Evolutionary conservation across 139 green algal genomes (phyloP), one percentile per base, ranked within the genome.

Genomic region (Volvox reticuliferus): DNA sequence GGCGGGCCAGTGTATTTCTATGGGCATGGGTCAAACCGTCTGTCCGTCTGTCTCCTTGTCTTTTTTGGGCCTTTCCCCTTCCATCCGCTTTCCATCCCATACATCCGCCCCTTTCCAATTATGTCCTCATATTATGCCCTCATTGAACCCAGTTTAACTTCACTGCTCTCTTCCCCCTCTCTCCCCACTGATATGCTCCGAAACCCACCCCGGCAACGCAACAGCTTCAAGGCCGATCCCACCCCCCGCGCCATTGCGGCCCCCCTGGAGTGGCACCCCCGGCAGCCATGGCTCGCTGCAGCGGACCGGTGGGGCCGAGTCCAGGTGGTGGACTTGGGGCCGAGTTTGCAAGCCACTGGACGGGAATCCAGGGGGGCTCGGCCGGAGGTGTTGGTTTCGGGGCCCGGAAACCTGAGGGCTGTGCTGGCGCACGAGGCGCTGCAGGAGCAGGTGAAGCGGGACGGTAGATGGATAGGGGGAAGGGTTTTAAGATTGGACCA

Each of bases 391-490:
- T 32, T 83, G 71, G 19, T 2, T 50, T 73, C 73, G 21, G 86
- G 86, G 19, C 21, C 21, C 22, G 30, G 73, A 69, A 6, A 28
- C 0, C 24, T 89, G 14, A 67, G 78, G 30, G 77, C 71, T 12
- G 84, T 91, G 44, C 87, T 95, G 61, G 35, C 61, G 16, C 93
- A 95, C n/a, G 73, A 91, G 5, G 33, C 30, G 12, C 81, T 93
- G 89, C 89, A 94, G 78, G 69, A 71, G 24, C 78, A 92, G 88
- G 90, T 93, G 87, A 30, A 80, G 30, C 32, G 44, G 44, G 5
- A 5, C 55, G 50, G 36, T 36, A 12, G 32, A 82, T 17, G 76
- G 33, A 9, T 12, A 36, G 73, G n/a, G 73, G 1, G 73, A 79
- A 32, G n/a, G n/a, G n/a, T n/a, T n/a, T n/a, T n/a, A n/a, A n/a